Evolutionary conservation across 805 yeast species (phyloP).

Genomic region (Barnettozyma populi): DNA sequence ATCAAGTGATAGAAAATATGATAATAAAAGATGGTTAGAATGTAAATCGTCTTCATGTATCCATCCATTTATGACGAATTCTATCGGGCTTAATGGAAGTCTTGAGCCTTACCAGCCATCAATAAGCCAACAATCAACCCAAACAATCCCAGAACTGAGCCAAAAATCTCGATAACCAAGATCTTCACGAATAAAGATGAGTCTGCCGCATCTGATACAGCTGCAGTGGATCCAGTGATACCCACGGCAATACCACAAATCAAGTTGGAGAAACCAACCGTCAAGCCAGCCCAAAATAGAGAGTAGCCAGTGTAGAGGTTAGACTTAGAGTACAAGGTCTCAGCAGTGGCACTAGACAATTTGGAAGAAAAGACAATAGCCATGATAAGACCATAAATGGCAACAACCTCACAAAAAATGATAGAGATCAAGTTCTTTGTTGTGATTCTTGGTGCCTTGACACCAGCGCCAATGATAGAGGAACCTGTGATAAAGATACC

Average conservation of each 20-base stretch:
- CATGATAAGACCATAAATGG: constrained; percentile 95
- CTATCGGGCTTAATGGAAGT: constrained; percentile 49
- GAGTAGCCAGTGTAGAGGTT: constrained; percentile 94
- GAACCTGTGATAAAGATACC: constrained; percentile 96
- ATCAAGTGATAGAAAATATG: not conserved
- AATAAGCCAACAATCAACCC: constrained; percentile 95
- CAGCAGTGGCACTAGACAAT: constrained; percentile 61
- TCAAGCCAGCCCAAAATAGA: constrained; percentile 95
- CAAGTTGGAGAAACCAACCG: constrained; percentile 89
- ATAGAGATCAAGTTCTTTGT: constrained; percentile 94
- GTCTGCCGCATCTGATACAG: constrained; percentile 96
- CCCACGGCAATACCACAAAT: constrained; percentile 98
- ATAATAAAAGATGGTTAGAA: not conserved
- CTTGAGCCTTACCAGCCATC: constrained; percentile 94
- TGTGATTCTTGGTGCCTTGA: constrained; percentile 93
- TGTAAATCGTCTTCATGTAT: not conserved
- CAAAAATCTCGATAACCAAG: constrained; percentile 94
- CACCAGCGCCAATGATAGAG: constrained; percentile 95
- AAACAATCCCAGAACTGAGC: constrained; percentile 90
- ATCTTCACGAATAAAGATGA: constrained; percentile 91
- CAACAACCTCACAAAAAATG: constrained; percentile 98
- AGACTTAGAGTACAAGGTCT: constrained; percentile 63
- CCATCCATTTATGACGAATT: not conserved
- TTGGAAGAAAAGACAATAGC: constrained; percentile 95
- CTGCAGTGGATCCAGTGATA: constrained; percentile 97